phyloP scores from a whole-genome alignment of 108 stramenopile genomes.

The Craspedostauros australis region DNA sequence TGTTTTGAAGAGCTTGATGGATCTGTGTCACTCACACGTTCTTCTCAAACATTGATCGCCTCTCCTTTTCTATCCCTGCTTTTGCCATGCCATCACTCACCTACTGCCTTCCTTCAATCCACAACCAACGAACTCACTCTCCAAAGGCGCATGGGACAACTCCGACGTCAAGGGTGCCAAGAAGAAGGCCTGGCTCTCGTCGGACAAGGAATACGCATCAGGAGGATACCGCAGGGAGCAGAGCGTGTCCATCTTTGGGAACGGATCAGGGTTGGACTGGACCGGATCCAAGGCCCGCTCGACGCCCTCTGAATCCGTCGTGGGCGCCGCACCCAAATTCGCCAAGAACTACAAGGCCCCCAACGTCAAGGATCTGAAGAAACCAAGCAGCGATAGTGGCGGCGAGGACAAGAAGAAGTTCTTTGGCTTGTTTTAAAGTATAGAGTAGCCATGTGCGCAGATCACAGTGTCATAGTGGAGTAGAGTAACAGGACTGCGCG shows the following conservation, averaged over 20 bases:
- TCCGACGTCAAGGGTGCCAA: slow-evolving; percentile 59
- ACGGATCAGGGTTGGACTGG: slow-evolving; percentile 77
- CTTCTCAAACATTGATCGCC: too few species aligned
- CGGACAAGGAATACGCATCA: slow-evolving; percentile 64
- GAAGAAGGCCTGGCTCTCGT: slow-evolving; percentile 45
- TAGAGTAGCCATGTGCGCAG: too few species aligned
- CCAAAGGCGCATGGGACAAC: slow-evolving; percentile 62
- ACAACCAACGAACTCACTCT: too few species aligned
- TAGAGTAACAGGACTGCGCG: too few species aligned
- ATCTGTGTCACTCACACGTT: too few species aligned
- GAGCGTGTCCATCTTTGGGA: slow-evolving; percentile 61
- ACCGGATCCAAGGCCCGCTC: slow-evolving; percentile 39
- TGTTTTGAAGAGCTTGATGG: too few species aligned
- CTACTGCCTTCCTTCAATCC: too few species aligned
- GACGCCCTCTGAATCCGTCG: slow-evolving; percentile 32
- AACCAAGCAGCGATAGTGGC: slow-evolving; percentile 3
- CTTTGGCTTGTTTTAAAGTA: slow-evolving; percentile 68
- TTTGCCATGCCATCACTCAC: too few species aligned
- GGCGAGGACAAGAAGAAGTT: slow-evolving; percentile 51
- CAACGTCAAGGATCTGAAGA: slow-evolving; percentile 39
- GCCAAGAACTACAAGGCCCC: slow-evolving; percentile 79
- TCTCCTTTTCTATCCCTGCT: too few species aligned
- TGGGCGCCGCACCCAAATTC: slow-evolving; percentile 45
- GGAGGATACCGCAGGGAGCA: slow-evolving; percentile 82
- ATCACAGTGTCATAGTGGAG: not conserved